Conservation (phyloP, 192 early-diverging fungal species). For the Linnemannia elongata region DNA sequence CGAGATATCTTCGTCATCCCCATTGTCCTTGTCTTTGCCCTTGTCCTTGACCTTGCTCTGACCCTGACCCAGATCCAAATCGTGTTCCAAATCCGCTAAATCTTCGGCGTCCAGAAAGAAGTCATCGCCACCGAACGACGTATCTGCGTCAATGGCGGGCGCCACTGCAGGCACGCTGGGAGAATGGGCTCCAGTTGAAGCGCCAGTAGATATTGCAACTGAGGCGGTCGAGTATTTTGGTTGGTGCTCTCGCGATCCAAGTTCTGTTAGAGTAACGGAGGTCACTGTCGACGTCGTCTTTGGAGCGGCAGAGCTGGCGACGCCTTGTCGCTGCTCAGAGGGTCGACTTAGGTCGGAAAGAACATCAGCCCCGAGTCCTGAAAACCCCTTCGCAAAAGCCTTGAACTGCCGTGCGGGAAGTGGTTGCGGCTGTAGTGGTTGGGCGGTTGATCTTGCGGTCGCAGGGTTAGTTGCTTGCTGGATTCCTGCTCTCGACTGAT, state of each 20-base stretch:
- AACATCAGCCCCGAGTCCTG: neutral
- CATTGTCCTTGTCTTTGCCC: neutral
- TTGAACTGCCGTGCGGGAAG: conserved; percentile 7
- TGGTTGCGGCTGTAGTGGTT: neutral
- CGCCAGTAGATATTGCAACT: neutral
- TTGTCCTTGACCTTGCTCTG: neutral
- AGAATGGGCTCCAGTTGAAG: neutral
- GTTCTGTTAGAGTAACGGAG: neutral
- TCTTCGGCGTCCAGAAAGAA: conserved; percentile 20
- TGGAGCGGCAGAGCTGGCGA: neutral
- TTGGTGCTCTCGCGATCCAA: neutral
- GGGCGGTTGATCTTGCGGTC: neutral
- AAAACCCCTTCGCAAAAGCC: conserved; percentile 23
- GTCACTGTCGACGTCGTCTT: neutral
- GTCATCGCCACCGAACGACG: conserved; percentile 19
- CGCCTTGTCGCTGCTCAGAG: neutral
- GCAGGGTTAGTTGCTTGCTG: neutral
- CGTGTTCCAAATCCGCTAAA: conserved; percentile 17
- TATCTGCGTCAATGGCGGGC: neutral
- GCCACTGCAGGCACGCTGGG: neutral
- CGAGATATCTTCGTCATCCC: neutral
- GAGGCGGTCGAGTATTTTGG: neutral
- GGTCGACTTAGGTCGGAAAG: neutral
- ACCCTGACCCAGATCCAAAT: conserved; percentile 10
- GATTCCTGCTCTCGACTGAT: neutral